Evolutionary conservation across 345 rosid species (phyloP).

Genomic region (Salix purpurea): DNA sequence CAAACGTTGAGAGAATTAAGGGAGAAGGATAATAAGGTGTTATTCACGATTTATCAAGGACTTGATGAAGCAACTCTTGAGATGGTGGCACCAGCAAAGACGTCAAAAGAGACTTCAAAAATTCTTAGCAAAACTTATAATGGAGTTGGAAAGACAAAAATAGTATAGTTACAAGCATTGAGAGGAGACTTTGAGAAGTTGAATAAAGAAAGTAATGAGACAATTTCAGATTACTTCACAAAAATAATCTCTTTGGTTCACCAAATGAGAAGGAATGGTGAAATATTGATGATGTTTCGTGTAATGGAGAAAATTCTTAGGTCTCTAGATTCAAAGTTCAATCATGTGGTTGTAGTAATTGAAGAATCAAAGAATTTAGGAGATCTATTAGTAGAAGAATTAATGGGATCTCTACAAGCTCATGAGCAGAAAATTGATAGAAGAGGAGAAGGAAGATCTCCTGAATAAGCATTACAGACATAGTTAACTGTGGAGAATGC

Average conservation of each 20-base stretch:
- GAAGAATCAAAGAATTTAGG: too few relatives aligned
- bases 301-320: background rate
- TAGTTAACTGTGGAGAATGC: too few relatives aligned
- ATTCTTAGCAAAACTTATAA: background rate
- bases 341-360: too few relatives aligned
- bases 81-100: background rate
- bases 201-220: background rate
- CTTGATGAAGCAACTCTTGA: too few relatives aligned
- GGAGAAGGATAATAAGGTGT: background rate
- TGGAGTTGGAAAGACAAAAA: background rate
- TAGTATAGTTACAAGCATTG: background rate
- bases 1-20: background rate
- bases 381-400: too few relatives aligned
- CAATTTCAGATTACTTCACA: background rate
- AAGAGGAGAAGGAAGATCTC: too few relatives aligned
- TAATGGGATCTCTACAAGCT: too few relatives aligned
- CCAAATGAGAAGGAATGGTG: background rate
- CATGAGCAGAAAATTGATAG: too few relatives aligned
- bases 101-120: background rate
- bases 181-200: background rate
- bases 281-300: background rate
- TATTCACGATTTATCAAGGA: too few relatives aligned
- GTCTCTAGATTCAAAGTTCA: too few relatives aligned
- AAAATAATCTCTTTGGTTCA: background rate
- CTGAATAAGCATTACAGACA: too few relatives aligned